These are phyloP conservation scores for Epichloe aotearoae DNA, from an alignment of 2,329 filamentous ascomycete genomes.

Conservation along the genomic window DNA sequence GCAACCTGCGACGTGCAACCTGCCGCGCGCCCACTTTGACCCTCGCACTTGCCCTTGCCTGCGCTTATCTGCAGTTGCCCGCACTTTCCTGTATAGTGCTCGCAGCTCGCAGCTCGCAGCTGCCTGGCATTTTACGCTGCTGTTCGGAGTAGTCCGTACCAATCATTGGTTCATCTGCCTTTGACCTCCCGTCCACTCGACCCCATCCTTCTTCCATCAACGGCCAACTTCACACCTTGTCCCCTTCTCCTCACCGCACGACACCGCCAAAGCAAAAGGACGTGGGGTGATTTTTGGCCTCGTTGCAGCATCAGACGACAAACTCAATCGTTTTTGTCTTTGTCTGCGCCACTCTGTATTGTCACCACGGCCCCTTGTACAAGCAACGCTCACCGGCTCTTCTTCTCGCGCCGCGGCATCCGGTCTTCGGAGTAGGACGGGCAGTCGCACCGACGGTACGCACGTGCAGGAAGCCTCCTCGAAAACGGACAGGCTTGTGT, in stretches of 20 bases:
- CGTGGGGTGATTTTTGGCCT: neutral
- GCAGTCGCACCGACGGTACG: slow-evolving; percentile 2
- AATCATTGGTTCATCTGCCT: neutral
- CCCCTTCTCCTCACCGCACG: neutral
- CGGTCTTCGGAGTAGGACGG: neutral
- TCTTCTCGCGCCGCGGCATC: slow-evolving; percentile 1
- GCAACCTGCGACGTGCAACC: neutral
- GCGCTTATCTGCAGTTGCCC: neutral
- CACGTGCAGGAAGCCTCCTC: neutral
- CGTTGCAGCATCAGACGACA: neutral
- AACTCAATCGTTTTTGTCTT: neutral
- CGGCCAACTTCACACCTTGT: neutral
- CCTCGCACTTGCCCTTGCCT: neutral
- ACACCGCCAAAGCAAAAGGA: neutral
- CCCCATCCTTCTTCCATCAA: neutral
- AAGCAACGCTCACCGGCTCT: neutral
- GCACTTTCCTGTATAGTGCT: neutral
- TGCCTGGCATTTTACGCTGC: too few species aligned
- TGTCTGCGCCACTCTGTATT: neutral
- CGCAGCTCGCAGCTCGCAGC: neutral
- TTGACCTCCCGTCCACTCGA: neutral
- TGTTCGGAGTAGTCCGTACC: too few species aligned
- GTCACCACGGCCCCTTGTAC: neutral
- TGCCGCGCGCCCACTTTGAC: neutral
- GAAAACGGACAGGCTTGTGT: neutral